Evolutionary conservation across 768 basidiomycete genomes (phyloP).

Genomic region (Boletus fagicola): DNA sequence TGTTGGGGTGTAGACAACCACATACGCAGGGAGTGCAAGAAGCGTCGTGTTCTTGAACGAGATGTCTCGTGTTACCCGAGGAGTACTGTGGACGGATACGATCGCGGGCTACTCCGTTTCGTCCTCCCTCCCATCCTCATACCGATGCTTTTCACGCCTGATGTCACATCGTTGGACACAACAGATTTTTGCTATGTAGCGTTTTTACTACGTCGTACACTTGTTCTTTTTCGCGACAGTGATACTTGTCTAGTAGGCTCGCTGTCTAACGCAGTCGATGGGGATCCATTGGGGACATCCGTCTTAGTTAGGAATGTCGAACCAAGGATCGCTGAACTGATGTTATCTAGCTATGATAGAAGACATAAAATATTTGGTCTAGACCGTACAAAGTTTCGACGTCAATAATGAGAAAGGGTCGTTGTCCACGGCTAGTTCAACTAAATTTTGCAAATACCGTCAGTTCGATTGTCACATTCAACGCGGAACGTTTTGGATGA

Average conservation of each 20-base stretch:
- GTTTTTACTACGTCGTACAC: neutral
- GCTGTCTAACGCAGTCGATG: neutral
- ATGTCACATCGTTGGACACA: neutral
- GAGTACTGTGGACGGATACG: conserved; percentile 13
- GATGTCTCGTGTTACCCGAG: neutral
- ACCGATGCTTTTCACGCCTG: neutral
- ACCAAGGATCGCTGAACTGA: neutral
- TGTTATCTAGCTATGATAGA: neutral
- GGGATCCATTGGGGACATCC: neutral
- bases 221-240: neutral
- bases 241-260: neutral
- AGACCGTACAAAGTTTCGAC: neutral
- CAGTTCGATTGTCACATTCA: neutral
- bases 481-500: conserved; percentile 1
- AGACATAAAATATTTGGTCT: neutral
- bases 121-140: neutral
- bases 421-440: too few species aligned
- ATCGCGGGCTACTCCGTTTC: neutral
- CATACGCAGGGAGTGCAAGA: neutral
- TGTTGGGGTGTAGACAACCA: conserved; percentile 65
- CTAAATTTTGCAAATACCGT: too few species aligned
- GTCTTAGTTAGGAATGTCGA: neutral
- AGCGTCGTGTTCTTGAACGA: neutral
- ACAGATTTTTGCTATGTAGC: neutral
- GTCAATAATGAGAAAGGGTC: neutral